These are phyloP conservation scores for Danielozyma ontarioensis DNA, from an alignment of 805 yeast species.

Conservation along the genomic window DNA sequence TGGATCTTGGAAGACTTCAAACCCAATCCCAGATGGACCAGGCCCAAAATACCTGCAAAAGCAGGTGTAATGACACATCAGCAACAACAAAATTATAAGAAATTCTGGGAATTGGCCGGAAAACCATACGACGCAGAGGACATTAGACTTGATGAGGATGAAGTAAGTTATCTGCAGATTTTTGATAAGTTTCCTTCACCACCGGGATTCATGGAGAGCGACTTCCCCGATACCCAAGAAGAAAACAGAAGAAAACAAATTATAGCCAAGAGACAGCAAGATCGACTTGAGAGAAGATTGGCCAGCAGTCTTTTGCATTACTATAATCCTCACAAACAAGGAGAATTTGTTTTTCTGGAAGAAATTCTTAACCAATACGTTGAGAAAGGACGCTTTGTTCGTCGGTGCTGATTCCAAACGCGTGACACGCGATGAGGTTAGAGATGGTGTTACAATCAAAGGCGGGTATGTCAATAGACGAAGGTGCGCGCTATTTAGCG, in stretches of 20 bases:
- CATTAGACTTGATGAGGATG: conserved; percentile 8
- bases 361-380: conserved; percentile 28
- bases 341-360: conserved; percentile 28
- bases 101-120: conserved; percentile 8
- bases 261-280: conserved; percentile 16
- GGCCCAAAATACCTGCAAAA: conserved; percentile 10
- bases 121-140: conserved; percentile 1
- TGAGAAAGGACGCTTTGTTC: conserved; percentile 5
- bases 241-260: conserved; percentile 13
- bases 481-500: no score
- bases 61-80: conserved; percentile 15
- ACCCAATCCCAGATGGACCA: conserved; percentile 20
- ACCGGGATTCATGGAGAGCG: conserved; percentile 36
- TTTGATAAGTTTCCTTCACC: conserved; percentile 35
- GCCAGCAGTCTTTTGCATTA: neutral
- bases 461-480: no score
- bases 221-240: conserved; percentile 33
- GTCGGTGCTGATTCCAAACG: no score
- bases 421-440: no score
- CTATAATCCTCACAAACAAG: conserved; percentile 8
- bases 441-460: no score
- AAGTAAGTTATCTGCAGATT: conserved; percentile 21
- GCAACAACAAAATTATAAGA: conserved; percentile 11
- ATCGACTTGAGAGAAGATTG: conserved; percentile 24
- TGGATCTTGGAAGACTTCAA: conserved; percentile 36